These are phyloP conservation scores for Umbellularia californica DNA, from an alignment of 164 flowering plant genomes.

Conservation along the genomic window DNA sequence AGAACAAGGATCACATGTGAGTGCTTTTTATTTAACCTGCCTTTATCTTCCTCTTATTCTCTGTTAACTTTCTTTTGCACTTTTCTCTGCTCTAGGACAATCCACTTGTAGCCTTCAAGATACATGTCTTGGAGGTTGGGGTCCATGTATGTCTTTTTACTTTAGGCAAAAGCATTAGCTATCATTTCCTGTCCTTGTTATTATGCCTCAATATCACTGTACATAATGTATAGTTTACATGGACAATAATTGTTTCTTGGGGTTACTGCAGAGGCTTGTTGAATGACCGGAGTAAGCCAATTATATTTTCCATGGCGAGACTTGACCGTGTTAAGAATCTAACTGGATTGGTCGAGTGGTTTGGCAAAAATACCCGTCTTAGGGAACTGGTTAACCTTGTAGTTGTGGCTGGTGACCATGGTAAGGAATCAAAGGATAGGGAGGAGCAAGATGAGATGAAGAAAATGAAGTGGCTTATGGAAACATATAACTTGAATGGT, in stretches of 20 bases:
- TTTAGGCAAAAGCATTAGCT: background rate
- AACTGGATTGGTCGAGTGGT: conserved; percentile 94
- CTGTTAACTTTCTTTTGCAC: background rate
- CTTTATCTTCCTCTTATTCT: background rate
- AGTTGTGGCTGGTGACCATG: conserved; percentile 90
- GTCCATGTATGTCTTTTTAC: background rate
- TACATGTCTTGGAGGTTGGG: background rate
- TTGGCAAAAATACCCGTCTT: conserved; percentile 66
- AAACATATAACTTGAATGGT: conserved; percentile 76
- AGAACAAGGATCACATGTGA: conserved; percentile 88
- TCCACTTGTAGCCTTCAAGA: too few relatives aligned
- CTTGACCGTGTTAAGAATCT: conserved; percentile 93
- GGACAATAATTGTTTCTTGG: background rate
- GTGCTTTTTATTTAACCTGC: conserved; percentile 9
- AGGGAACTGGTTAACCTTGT: conserved; percentile 88
- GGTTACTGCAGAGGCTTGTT: conserved; percentile 56
- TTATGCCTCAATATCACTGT: background rate
- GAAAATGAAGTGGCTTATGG: conserved; percentile 75
- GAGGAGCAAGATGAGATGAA: conserved; percentile 88
- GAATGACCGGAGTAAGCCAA: conserved; percentile 80
- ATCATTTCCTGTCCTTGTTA: background rate
- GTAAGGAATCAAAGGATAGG: conserved; percentile 85
- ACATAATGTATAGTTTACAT: background rate
- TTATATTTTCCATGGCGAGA: conserved; percentile 96
- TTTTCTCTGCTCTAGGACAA: too few relatives aligned